These are phyloP conservation scores for Umbelopsis sp. DNA, from an alignment of 371 early-diverging fungal species.

Conservation along the genomic window DNA sequence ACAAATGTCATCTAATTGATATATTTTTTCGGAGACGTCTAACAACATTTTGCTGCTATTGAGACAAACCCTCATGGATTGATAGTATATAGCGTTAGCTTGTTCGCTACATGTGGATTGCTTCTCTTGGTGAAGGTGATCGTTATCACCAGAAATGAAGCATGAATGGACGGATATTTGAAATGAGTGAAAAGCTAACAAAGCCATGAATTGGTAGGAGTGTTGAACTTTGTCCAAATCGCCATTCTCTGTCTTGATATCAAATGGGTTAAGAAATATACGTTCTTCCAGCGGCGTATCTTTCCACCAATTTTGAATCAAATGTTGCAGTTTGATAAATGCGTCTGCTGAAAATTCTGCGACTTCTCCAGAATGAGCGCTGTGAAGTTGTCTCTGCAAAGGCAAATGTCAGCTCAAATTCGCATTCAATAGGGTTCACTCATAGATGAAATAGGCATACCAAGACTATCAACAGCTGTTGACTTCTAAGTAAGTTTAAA, in stretches of 20 bases:
- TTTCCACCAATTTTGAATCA: neutral
- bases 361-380: neutral
- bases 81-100: neutral
- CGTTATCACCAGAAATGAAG: neutral
- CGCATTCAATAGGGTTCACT: neutral
- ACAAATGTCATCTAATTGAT: neutral
- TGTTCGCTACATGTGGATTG: neutral
- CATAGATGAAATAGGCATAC: neutral
- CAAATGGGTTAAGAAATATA: neutral
- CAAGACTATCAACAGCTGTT: neutral
- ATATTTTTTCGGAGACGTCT: neutral
- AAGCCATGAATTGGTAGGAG: neutral
- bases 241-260: neutral
- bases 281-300: neutral
- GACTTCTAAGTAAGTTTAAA: neutral
- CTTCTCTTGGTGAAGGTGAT: neutral
- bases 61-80: slow-evolving; percentile 2
- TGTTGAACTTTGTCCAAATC: neutral
- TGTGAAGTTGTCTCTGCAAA: neutral
- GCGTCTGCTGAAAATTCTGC: neutral
- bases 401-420: too few relatives aligned
- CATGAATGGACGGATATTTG: neutral
- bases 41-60: neutral
- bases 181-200: neutral
- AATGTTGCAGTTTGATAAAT: neutral